A percentile compares a stretch with the other conserved stretches of the same genome.
Conservation (phyloP, 2,329 filamentous ascomycete genomes). For the Stenocarpella maydis region DNA sequence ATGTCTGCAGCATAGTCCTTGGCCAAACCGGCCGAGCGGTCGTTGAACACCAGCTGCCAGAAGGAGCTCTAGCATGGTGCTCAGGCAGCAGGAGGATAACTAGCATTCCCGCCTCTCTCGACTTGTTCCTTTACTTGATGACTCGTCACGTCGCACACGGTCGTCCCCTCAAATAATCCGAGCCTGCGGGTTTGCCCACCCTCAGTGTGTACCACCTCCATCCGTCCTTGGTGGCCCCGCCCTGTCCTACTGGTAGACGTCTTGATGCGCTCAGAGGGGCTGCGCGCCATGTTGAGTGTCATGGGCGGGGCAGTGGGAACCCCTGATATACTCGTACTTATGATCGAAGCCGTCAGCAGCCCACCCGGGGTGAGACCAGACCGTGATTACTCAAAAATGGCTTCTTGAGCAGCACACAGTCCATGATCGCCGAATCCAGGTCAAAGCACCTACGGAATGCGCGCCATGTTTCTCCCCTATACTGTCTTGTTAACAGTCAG, state of each 20-base stretch:
- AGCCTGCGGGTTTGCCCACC: not conserved
- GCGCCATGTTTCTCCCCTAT: not conserved
- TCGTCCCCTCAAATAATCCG: not conserved
- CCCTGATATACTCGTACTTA: not conserved
- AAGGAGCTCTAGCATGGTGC: not conserved
- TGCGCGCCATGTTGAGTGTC: no score
- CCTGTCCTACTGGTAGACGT: conserved; percentile 24
- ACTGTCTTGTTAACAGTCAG: not conserved
- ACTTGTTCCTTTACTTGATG: not conserved
- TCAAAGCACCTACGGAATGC: not conserved
- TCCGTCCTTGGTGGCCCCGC: not conserved
- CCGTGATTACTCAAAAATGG: no score
- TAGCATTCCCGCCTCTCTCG: not conserved
- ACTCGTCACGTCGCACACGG: not conserved
- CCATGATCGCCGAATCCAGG: not conserved
- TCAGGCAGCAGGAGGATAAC: not conserved
- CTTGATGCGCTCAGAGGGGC: not conserved
- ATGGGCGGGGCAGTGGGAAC: not conserved
- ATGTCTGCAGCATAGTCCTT: not conserved
- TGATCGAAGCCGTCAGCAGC: not conserved
- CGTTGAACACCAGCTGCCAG: not conserved
- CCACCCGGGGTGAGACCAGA: not conserved
- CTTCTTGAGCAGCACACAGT: not conserved
- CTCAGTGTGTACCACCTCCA: not conserved
- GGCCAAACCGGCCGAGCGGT: not conserved